phyloP scores from a whole-genome alignment of 139 green algal species.

The Coelastrella sp. region DNA sequence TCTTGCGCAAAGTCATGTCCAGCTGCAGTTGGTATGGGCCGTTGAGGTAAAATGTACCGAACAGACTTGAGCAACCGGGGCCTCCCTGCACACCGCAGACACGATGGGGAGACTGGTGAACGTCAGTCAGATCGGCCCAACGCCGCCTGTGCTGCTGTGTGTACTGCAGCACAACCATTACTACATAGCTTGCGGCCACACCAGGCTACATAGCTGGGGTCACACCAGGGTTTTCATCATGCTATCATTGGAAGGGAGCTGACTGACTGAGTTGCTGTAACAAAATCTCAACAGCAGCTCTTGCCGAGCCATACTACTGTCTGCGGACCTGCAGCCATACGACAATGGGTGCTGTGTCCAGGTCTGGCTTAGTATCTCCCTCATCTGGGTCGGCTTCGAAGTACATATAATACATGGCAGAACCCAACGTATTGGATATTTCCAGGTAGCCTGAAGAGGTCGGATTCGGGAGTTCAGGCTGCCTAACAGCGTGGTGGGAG shows the following conservation, averaged over 20 bases:
- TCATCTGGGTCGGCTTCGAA: constrained; percentile 55
- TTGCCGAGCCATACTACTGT: no score
- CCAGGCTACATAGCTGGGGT: no score
- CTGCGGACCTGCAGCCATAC: constrained; percentile 65
- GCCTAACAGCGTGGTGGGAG: not conserved
- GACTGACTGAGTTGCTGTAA: no score
- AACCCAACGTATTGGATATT: constrained; percentile 25
- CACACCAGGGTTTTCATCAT: no score
- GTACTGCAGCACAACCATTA: no score
- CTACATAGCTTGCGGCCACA: no score
- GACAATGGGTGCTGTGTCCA: constrained; percentile 53
- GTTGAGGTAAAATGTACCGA: constrained; percentile 69
- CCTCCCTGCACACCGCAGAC: constrained; percentile 51
- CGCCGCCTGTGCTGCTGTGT: no score
- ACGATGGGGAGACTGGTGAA: no score
- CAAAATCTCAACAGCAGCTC: no score
- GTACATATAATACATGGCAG: constrained; percentile 61
- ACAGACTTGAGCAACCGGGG: constrained; percentile 66
- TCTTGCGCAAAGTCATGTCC: constrained; percentile 54
- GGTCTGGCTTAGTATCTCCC: not conserved
- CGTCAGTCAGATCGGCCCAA: no score
- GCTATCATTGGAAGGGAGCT: no score
- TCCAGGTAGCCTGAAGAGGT: constrained; percentile 44
- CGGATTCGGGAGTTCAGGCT: constrained; percentile 22
- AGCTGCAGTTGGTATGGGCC: constrained; percentile 55